These are phyloP conservation scores for Pseudogymnoascus sp. DNA, from an alignment of 2,329 filamentous ascomycete species.

Conservation along the genomic window DNA sequence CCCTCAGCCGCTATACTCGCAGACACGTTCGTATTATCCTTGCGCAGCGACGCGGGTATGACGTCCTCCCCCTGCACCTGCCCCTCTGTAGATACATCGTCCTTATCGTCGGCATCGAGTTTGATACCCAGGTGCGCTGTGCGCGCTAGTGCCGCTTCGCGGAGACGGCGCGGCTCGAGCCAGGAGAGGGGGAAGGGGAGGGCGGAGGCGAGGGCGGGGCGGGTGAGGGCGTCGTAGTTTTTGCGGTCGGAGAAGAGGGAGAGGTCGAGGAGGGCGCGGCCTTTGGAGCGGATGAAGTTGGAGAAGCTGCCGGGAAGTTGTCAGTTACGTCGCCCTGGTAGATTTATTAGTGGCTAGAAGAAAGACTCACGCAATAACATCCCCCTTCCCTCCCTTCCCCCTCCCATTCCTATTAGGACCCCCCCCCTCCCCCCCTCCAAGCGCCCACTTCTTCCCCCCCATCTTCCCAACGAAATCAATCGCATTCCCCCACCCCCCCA, in stretches of 20 bases:
- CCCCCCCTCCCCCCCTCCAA: conserved; percentile 36
- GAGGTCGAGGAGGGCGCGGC: conserved; percentile 72
- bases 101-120: conserved; percentile 52
- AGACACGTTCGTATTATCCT: conserved; percentile 39
- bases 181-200: conserved; percentile 85
- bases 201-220: conserved; percentile 71
- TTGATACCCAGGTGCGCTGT: conserved; percentile 65
- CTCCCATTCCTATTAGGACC: neutral
- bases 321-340: conserved; percentile 18
- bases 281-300: conserved; percentile 66
- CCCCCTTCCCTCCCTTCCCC: conserved; percentile 33
- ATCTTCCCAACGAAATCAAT: conserved; percentile 37
- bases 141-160: conserved; percentile 59
- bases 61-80: conserved; percentile 30
- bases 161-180: conserved; percentile 67
- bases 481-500: conserved; percentile 46
- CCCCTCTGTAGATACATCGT: conserved; percentile 24
- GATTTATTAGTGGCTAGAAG: conserved; percentile 23
- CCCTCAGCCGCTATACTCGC: conserved; percentile 59
- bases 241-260: conserved; percentile 83
- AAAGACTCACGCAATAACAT: conserved; percentile 39
- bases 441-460: conserved; percentile 39
- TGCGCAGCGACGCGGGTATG: conserved; percentile 26
- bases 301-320: conserved; percentile 37
- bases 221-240: conserved; percentile 72